These are phyloP conservation scores for Zygosaccharomyces rouxii DNA, from an alignment of 805 yeast species.

Conservation along the genomic window DNA sequence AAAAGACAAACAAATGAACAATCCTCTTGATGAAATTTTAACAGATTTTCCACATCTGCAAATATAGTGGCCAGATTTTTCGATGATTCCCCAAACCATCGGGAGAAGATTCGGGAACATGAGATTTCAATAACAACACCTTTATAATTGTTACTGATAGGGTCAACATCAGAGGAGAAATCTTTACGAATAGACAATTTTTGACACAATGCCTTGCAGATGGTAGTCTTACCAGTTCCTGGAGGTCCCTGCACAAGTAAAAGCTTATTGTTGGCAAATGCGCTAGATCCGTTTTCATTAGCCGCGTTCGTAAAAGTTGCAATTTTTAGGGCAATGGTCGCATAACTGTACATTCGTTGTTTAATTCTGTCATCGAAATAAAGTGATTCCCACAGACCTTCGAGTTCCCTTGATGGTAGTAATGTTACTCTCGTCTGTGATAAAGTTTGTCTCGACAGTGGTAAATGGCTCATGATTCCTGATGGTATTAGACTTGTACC, in stretches of 20 bases:
- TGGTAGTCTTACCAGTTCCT: conserved; percentile 45
- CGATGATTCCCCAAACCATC: conserved; percentile 46
- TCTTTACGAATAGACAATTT: conserved; percentile 35
- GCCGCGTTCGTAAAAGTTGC: conserved; percentile 13
- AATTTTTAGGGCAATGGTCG: conserved; percentile 33
- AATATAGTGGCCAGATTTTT: conserved; percentile 39
- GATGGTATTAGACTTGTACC: not conserved
- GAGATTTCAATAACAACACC: conserved; percentile 41
- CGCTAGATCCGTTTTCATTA: not conserved
- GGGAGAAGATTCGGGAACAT: conserved; percentile 42
- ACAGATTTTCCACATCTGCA: conserved; percentile 31
- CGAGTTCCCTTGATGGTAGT: conserved; percentile 33
- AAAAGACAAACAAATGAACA: conserved; percentile 34
- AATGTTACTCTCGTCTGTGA: conserved; percentile 17
- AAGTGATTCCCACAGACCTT: conserved; percentile 37
- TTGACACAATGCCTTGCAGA: conserved; percentile 40
- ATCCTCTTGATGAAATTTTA: conserved; percentile 15
- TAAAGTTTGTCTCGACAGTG: conserved; percentile 19
- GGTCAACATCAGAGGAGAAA: conserved; percentile 1
- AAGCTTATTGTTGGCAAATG: conserved; percentile 26
- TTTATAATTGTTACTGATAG: conserved; percentile 8
- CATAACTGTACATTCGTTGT: conserved; percentile 32
- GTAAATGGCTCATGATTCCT: conserved; percentile 8
- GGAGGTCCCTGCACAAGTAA: conserved; percentile 42
- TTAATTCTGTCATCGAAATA: conserved; percentile 33